Base-by-base conservation (phyloP, 192 early-diverging fungal genomes). In the Obelidium mucronatum region DNA sequence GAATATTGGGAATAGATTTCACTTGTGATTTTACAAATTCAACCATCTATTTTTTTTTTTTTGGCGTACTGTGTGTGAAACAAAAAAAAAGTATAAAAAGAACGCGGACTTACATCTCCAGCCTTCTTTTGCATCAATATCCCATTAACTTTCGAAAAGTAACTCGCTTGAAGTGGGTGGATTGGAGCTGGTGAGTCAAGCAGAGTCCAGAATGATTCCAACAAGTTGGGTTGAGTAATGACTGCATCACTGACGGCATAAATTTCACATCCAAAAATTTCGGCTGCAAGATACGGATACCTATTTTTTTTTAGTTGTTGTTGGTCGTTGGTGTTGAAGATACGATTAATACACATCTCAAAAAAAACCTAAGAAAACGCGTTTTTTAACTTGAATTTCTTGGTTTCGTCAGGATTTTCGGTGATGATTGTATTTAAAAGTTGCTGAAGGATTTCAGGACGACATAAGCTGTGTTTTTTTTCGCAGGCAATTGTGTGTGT, bases 81-180 rank as follows among this genome's bases (percentile, higher is more conserved):
- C 3, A 39, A 73, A 78, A 66, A 58, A 48, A 15, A 48, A 48
- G 44, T 6, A 48, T 48, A 48, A 19, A 48, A 15, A 48, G 19
- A 48, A 48, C 44, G n/a, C n/a, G n/a, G n/a, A 67, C 59, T 60
- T 81, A 95, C 92, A 78, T 95, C 92, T 62, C 85, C 87, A 33
- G 94, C 93, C 78, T 97, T 96, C 83, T 95, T 96, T 79, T 92
- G 86, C 74, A 98, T 79, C 34, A 97, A 87, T 3, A 94, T 90
- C 34, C 87, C 89, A 83, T 96, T 95, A 26, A 96, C 93, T 83
- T 96, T 97, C 73, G 86, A 87, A 81, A 97, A 99, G 81, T 95
- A 94, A 53, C 91, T 93, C 24, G 96, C 94, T 70, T 95, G 94
- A 33, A 93, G 82, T 15, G 90, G 83, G 76, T 95, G 88, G 72